Evolutionary conservation across 2,329 filamentous ascomycete species (phyloP).

Genomic region (Allantophomopsis cytisporea): DNA sequence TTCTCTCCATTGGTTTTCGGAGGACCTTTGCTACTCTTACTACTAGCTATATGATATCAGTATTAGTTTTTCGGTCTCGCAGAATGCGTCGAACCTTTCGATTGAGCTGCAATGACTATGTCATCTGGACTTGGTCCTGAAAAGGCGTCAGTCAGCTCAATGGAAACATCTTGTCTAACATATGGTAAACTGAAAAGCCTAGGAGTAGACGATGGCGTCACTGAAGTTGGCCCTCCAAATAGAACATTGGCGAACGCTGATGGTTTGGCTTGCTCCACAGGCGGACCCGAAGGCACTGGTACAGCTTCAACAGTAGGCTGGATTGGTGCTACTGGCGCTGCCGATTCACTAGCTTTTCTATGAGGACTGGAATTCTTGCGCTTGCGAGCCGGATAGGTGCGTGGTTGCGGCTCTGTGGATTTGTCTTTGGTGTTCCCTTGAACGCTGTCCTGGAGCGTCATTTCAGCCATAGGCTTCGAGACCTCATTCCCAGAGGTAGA

Average conservation of each 20-base stretch:
- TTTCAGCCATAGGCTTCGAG: slow-evolving; percentile 13
- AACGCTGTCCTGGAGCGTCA: slow-evolving; percentile 5
- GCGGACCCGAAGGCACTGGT: slow-evolving; percentile 6
- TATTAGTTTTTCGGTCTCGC: slow-evolving; percentile 14
- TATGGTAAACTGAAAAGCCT: slow-evolving; percentile 25
- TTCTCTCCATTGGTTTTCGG: slow-evolving; percentile 24
- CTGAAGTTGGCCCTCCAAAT: slow-evolving; percentile 21
- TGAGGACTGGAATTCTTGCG: slow-evolving; percentile 17
- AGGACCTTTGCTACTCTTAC: slow-evolving; percentile 21
- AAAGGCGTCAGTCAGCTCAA: slow-evolving; percentile 48
- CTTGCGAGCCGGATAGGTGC: slow-evolving; percentile 17
- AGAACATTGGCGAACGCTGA: slow-evolving; percentile 26
- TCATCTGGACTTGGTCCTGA: slow-evolving; percentile 85
- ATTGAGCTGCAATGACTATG: slow-evolving; percentile 73
- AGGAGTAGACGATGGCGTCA: slow-evolving; percentile 3
- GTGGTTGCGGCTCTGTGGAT: not conserved
- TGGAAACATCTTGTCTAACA: slow-evolving; percentile 13
- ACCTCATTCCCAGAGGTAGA: slow-evolving; percentile 5
- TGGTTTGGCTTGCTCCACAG: slow-evolving; percentile 16
- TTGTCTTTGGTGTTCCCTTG: not conserved
- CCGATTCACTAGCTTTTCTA: slow-evolving; percentile 11
- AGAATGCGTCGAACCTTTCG: slow-evolving; percentile 57
- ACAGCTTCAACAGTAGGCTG: slow-evolving; percentile 1
- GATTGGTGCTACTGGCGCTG: slow-evolving; percentile 2
- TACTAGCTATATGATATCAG: slow-evolving; percentile 28